A percentile compares a stretch with the other conserved stretches of the same genome.
Evolutionary conservation across 306 rosid genomes (phyloP).

Genomic region (Mucuna pruriens): DNA sequence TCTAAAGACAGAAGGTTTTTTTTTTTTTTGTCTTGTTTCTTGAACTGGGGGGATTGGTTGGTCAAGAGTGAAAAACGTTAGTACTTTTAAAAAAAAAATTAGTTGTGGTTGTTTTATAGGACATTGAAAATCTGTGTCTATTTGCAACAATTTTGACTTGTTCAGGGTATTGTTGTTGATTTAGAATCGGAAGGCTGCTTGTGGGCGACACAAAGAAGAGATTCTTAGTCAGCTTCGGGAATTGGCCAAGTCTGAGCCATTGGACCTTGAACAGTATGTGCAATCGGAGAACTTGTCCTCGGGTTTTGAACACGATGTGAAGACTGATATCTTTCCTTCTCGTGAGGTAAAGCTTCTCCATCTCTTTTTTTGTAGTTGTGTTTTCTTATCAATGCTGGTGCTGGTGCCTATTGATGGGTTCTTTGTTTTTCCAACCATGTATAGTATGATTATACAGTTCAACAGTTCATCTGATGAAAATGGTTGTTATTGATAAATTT

Average conservation of each 20-base stretch:
- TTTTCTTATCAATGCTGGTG: neutral
- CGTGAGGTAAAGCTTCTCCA: conserved; percentile 54
- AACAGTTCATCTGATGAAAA: neutral
- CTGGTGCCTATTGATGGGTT: neutral
- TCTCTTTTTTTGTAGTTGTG: neutral
- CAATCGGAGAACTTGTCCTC: conserved; percentile 34
- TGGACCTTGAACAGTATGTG: conserved; percentile 46
- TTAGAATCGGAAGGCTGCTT: conserved; percentile 84
- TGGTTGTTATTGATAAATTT: neutral
- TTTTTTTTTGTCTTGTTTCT: neutral
- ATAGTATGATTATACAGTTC: neutral
- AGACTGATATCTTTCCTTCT: conserved; percentile 50
- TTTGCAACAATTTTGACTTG: conserved; percentile 47
- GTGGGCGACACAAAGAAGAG: conserved; percentile 80
- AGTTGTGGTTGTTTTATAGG: neutral
- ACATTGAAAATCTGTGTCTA: conserved; percentile 30
- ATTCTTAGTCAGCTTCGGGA: conserved; percentile 76
- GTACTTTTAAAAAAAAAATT: too few relatives aligned
- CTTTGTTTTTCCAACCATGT: conserved; percentile 11
- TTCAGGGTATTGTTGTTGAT: conserved; percentile 56
- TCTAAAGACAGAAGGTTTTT: neutral
- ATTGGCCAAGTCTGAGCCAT: conserved; percentile 67
- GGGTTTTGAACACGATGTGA: conserved; percentile 44
- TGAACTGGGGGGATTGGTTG: neutral
- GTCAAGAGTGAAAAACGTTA: neutral